Evolutionary conservation across 176 grass and related monocot genomes (phyloP).

Genomic region (Carex littledalei): DNA sequence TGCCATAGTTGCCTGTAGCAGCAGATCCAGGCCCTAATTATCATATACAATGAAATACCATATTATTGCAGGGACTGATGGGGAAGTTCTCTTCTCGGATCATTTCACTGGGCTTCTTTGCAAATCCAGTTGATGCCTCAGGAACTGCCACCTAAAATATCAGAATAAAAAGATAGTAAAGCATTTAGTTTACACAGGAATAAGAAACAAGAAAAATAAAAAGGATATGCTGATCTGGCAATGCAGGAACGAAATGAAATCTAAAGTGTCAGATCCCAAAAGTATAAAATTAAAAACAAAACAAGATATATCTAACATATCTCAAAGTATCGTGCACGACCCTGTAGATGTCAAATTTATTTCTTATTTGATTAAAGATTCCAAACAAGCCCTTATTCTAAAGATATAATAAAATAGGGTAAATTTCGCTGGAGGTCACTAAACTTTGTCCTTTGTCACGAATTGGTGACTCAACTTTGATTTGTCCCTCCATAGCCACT

Average conservation of each 20-base stretch:
- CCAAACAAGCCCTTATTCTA: neutral
- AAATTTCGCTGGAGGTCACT: no score
- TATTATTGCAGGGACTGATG: slow-evolving; percentile 13
- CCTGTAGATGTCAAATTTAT: neutral
- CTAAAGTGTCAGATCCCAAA: neutral
- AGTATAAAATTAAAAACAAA: neutral
- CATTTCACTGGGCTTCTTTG: neutral
- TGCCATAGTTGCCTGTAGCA: neutral
- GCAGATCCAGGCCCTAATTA: neutral
- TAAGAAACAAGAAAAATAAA: neutral
- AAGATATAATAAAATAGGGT: neutral
- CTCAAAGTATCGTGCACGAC: neutral
- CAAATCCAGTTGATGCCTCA: slow-evolving; percentile 3
- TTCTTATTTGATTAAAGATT: neutral
- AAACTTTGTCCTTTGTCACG: no score
- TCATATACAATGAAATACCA: neutral
- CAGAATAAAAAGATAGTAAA: neutral
- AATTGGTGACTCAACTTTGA: no score
- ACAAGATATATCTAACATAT: neutral
- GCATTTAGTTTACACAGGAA: neutral
- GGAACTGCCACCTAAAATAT: neutral
- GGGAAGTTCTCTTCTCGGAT: neutral
- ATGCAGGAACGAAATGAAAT: neutral
- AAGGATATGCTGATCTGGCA: neutral
- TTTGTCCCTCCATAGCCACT: no score